phyloP scores from a whole-genome alignment of 2,329 filamentous ascomycete species.

The Simplicillium sp. region DNA sequence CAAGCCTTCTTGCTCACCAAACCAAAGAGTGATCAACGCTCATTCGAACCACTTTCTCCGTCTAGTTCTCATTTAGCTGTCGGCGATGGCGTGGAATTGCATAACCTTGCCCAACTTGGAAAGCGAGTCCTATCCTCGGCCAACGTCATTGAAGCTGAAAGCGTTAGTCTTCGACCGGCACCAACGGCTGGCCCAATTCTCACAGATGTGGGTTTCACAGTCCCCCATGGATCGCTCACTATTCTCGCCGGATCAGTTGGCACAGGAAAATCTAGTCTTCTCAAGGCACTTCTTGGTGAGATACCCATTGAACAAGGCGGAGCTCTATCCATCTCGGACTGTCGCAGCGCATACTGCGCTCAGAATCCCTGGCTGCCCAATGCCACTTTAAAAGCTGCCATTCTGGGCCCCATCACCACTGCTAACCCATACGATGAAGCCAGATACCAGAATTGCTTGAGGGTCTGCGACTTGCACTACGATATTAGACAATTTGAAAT shows the following conservation, averaged over 20 bases:
- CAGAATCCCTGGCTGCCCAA: background rate
- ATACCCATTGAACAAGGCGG: background rate
- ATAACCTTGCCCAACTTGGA: background rate
- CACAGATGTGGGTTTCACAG: conserved; percentile 1
- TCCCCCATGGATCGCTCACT: background rate
- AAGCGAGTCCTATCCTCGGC: background rate
- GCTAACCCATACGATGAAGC: background rate
- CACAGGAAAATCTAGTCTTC: background rate
- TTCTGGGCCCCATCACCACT: background rate
- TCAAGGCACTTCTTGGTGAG: background rate
- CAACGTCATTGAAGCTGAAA: background rate
- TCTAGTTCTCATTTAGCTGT: background rate
- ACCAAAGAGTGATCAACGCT: background rate
- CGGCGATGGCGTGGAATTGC: background rate
- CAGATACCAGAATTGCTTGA: background rate
- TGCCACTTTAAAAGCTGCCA: background rate
- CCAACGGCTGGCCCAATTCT: background rate
- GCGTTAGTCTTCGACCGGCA: background rate
- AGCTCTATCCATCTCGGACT: background rate
- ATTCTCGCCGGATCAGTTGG: background rate
- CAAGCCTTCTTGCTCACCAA: conserved; percentile 1
- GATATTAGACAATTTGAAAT: background rate
- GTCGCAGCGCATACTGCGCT: conserved; percentile 1
- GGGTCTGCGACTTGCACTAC: background rate
- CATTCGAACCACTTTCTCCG: background rate